A percentile compares a stretch with the other conserved stretches of the same genome.
Evolutionary conservation across 768 basidiomycete species (phyloP).

Genomic region (Lactarius psammicola): DNA sequence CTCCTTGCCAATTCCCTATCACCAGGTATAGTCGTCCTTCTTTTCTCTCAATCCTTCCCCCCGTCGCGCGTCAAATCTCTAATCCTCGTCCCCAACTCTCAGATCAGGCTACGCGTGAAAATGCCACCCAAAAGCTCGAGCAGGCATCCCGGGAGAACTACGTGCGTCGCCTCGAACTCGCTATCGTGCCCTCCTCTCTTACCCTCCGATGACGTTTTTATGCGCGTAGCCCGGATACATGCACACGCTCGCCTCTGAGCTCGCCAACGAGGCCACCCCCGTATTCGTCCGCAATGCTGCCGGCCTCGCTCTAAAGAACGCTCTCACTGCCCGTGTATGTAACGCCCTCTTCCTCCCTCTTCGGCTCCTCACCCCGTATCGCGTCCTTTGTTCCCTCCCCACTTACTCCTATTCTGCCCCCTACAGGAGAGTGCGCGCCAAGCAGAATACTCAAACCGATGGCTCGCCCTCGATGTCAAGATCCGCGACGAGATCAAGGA

Average conservation of each 20-base stretch:
- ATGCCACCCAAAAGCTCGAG: slow-evolving; percentile 89
- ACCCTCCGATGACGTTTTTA: slow-evolving; percentile 14
- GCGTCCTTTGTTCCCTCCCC: too few species aligned
- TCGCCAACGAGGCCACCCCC: slow-evolving; percentile 70
- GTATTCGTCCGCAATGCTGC: slow-evolving; percentile 90
- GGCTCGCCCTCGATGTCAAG: slow-evolving; percentile 71
- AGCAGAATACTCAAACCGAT: slow-evolving; percentile 70
- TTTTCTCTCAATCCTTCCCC: background rate
- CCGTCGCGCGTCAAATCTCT: slow-evolving; percentile 33
- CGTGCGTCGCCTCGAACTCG: slow-evolving; percentile 48
- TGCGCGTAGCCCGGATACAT: slow-evolving; percentile 81
- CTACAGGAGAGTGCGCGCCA: slow-evolving; percentile 74
- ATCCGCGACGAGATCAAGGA: slow-evolving; percentile 84
- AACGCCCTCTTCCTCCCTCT: slow-evolving; percentile 18
- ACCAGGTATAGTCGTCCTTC: slow-evolving; percentile 58
- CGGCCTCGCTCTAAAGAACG: slow-evolving; percentile 95
- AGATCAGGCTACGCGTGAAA: slow-evolving; percentile 90
- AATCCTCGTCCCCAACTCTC: slow-evolving; percentile 28
- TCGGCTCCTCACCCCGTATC: slow-evolving; percentile 23
- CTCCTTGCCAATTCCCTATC: slow-evolving; percentile 93
- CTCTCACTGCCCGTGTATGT: slow-evolving; percentile 83
- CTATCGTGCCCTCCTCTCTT: slow-evolving; percentile 27
- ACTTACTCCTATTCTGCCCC: slow-evolving; percentile 21
- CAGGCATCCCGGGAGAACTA: slow-evolving; percentile 84
- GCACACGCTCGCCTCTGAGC: slow-evolving; percentile 81